Evolutionary conservation across 108 stramenopile genomes (phyloP), one percentile per base, ranked within the genome.

Genomic region (Nitzschia sp.): DNA sequence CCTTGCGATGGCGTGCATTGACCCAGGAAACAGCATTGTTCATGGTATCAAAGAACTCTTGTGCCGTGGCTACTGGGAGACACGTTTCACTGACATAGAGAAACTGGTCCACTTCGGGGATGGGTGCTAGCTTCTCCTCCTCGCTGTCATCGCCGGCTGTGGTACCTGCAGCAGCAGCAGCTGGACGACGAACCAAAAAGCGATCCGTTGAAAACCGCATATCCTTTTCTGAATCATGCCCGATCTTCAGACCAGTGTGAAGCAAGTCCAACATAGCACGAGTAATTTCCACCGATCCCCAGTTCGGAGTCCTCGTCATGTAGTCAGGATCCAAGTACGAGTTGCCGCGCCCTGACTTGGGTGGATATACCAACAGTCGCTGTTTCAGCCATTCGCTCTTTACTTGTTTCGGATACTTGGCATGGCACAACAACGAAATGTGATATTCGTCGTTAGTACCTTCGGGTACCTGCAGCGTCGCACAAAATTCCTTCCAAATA

Each of bases 251-350:
- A 2, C 81, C 84, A 50, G 84, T 83, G 28, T 88, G 72, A 50
- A 92, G 61, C 58, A 96, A 75, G 72, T 93, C 92, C 57, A 96
- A 71, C 95, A 96, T 96, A 53, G 90, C 92, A 59, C 85, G 66
- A 17, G 95, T 93, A 46, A 93, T 90, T 71, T 96, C 90, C n/a
- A 96, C 66, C n/a, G 89, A 89, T 53, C 95, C 95, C 95, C 95
- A 96, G 15, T 85, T 79, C 3, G 95, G 95, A 30, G 75, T 67
- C 63, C 85, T 72, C 1, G 92, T 64, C 54, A 81, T 68, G 64
- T 69, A 85, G 38, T 66, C 77, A 2, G 87, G 83, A 36, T 87
- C 77, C 34, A 59, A 38, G 66, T 70, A 79, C 19, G 71, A 69
- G 46, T 81, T 64, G 22, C 77, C 75, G 27, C 81, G 38, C 47